Conservation (phyloP, 345 rosid species). For the Hibiscus tridactylites region DNA sequence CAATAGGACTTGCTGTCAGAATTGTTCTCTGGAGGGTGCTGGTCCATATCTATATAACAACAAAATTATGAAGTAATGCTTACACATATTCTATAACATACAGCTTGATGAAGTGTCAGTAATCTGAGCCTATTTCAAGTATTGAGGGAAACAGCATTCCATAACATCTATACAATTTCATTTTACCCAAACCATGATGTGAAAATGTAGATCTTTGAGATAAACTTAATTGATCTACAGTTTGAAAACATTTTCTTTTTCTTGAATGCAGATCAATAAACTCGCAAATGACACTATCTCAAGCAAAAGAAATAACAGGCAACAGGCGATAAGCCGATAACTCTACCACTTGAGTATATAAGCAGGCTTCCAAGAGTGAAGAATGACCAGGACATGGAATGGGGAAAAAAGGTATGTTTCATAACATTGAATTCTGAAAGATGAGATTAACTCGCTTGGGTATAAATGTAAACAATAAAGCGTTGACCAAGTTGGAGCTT, state of each 20-base stretch:
- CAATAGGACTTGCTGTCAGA: constrained; percentile 76
- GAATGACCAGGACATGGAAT: not conserved
- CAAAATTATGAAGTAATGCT: not conserved
- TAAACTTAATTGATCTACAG: not conserved
- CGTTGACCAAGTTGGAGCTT: constrained; percentile 26
- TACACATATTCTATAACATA: not conserved
- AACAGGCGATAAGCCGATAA: not conserved
- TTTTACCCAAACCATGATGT: not conserved
- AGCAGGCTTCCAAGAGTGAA: not conserved
- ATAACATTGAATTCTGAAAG: not conserved
- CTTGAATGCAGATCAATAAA: not conserved
- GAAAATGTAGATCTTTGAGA: not conserved
- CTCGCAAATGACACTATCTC: not conserved
- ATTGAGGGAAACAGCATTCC: not conserved
- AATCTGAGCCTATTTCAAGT: not conserved
- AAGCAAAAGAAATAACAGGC: not conserved
- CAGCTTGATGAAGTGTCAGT: not conserved
- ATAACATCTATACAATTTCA: not conserved
- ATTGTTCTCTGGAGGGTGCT: constrained; percentile 97
- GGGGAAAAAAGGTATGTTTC: not conserved
- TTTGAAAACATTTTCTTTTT: not conserved
- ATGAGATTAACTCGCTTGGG: not conserved
- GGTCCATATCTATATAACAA: constrained; percentile 74
- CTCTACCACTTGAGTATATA: not conserved
- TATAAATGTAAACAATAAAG: not conserved